phyloP scores from a whole-genome alignment of 352 stramenopile genomes.

The Pythium vanterpoolii region DNA sequence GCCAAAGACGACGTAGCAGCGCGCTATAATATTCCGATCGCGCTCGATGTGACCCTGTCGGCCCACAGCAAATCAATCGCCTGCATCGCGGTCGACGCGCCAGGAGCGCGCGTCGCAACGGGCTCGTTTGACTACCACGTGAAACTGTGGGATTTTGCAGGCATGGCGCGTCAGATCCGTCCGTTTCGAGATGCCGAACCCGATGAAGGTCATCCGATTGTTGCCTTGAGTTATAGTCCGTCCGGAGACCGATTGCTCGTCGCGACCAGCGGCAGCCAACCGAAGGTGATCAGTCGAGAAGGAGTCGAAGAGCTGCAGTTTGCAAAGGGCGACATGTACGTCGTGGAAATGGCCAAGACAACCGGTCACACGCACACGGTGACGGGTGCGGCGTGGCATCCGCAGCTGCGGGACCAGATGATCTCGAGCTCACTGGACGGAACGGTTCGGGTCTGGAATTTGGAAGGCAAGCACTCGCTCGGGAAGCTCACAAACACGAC shows the following conservation, averaged over 20 bases:
- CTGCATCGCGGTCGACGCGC: slow-evolving; percentile 67
- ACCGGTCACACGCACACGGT: slow-evolving; percentile 78
- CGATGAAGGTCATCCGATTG: slow-evolving; percentile 73
- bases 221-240: slow-evolving; percentile 79
- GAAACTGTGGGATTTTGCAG: slow-evolving; percentile 86
- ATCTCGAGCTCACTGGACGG: slow-evolving; percentile 80
- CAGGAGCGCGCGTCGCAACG: slow-evolving; percentile 65
- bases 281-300: slow-evolving; percentile 74
- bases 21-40: slow-evolving; percentile 70
- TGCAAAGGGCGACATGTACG: slow-evolving; percentile 84
- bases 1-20: slow-evolving; percentile 50
- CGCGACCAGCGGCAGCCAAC: slow-evolving; percentile 67
- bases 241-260: slow-evolving; percentile 72
- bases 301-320: slow-evolving; percentile 80
- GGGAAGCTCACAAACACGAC: slow-evolving; percentile 80
- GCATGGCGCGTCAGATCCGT: slow-evolving; percentile 77
- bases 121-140: slow-evolving; percentile 83
- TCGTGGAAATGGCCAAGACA: slow-evolving; percentile 83
- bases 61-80: slow-evolving; percentile 59
- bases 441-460: slow-evolving; percentile 71
- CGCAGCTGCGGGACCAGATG: slow-evolving; percentile 62
- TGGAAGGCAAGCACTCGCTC: slow-evolving; percentile 66
- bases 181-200: slow-evolving; percentile 79
- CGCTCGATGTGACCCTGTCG: slow-evolving; percentile 58
- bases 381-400: slow-evolving; percentile 71